Evolutionary conservation across 1,284 basidiomycete genomes (phyloP), one percentile per base, ranked within the genome.

Genomic region (Naganishia albida): DNA sequence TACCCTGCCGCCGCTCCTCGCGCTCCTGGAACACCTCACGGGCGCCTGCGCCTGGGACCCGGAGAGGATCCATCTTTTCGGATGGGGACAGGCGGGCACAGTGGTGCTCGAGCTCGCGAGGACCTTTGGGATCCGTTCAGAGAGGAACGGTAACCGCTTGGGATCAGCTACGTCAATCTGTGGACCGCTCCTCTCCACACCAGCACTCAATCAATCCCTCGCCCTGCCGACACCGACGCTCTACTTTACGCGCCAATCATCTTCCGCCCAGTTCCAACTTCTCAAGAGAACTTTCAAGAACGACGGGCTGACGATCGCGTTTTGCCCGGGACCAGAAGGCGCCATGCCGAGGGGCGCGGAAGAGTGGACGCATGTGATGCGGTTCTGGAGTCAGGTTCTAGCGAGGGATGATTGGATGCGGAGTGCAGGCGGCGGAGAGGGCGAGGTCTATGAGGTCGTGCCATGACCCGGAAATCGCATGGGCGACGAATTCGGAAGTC

Each of bases 71-170:
- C 92, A 96, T 75, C 73, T 94, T 15, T 91, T 95, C 70, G 93
- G 93, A 4, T 96, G 92, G 72, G 91, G 85, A 0, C 93, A 96
- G 76, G 93, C 93, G 0, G 93, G 91, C 0, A 90, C 83, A 30
- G 85, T 91, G 40, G 89, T 86, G 2, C 83, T 85, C 1, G 91
- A 96, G 75, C 81, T 87, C 38, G 83, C 81, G 16, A 70, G 89
- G 16, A 67, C 67, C 28, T 50, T 77, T 3, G 74, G 69, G 16
- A 59, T 69, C 57, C 52, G 49, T 63, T 48, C 34, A 63, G 2
- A 20, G 49, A 20, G 12, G 39, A 23, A 23, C 3, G 30, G 23
- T 16, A 51, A 62, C 28, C 60, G 70, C 43, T 57, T 92, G 3
- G 90, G 85, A 34, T 89, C 89, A 0, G 82, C 89, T 38, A 82